phyloP scores from a whole-genome alignment of 805 yeast genomes.

The Danielia oregonensis region DNA sequence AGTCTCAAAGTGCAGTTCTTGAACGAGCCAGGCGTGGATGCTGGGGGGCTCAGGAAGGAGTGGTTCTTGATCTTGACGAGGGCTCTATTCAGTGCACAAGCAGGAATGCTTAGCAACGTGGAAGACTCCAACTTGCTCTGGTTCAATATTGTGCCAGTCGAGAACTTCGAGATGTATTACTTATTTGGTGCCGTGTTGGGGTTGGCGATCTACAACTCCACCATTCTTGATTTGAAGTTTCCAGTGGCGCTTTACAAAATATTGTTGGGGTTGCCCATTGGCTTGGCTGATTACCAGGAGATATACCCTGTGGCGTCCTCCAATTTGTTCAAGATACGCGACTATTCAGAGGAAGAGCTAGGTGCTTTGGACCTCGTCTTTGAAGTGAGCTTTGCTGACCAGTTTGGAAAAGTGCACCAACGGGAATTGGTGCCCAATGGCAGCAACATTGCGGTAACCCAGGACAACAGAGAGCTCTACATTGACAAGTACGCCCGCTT shows the following conservation, averaged over 20 bases:
- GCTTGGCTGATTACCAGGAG: constrained; percentile 61
- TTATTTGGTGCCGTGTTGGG: constrained; percentile 86
- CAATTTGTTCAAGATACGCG: constrained; percentile 29
- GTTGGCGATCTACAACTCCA: constrained; percentile 85
- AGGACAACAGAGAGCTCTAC: constrained; percentile 55
- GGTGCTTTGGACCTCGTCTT: constrained; percentile 51
- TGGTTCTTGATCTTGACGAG: constrained; percentile 81
- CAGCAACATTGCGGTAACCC: constrained; percentile 47
- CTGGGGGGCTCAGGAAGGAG: constrained; percentile 90
- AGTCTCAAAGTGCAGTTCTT: constrained; percentile 74
- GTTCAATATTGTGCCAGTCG: constrained; percentile 56
- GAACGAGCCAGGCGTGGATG: constrained; percentile 92
- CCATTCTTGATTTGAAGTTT: constrained; percentile 74
- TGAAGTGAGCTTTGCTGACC: constrained; percentile 56
- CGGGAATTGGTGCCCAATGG: constrained; percentile 62
- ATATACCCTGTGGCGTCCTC: constrained; percentile 63
- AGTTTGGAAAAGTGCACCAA: constrained; percentile 40
- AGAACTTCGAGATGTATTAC: constrained; percentile 54
- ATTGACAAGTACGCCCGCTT: constrained; percentile 61
- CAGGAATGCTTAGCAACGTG: constrained; percentile 62
- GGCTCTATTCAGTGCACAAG: constrained; percentile 63
- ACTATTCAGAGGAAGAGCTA: constrained; percentile 25
- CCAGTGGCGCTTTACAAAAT: constrained; percentile 78
- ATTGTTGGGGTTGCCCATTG: constrained; percentile 51
- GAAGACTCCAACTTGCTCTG: constrained; percentile 72